Evolutionary conservation across 352 stramenopile genomes (phyloP), one percentile per base, ranked within the genome.

Genomic region (Globisporangium nagaii): DNA sequence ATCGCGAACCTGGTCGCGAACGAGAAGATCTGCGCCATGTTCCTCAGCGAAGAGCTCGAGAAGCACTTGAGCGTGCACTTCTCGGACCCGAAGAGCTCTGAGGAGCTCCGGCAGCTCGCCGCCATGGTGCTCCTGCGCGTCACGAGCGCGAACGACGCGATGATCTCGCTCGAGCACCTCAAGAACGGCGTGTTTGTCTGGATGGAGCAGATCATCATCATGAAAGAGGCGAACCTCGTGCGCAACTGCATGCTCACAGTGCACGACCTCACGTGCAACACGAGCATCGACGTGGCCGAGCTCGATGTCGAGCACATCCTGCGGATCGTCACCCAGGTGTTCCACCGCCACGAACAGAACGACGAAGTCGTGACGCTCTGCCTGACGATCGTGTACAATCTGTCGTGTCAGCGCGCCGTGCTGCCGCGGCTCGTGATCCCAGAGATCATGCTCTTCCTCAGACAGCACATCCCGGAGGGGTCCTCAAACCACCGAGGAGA

Each of bases 191-290:
- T 86, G 41, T 78, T 90, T 10, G 63, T 84, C 4, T 90, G 79
- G 79, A 88, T 88, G 79, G 76, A 90, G 52, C 74, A 90, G 59
- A 90, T 90, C 53, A 86, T 88, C 40, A 59, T 69, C 39, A 90
- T 90, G 74, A 78, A 86, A 31, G 73, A 90, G 25, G 64, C 75
- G 22, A 63, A 70, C 5, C 74, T 90, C n/a, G 79, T 92, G 20
- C 75, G 76, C 32, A 92, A 88, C 54, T 89, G 79, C 45, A 75
- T 92, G 63, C 66, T 92, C 34, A 86, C 81, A 7, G 78, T 90
- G 24, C 75, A 88, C 41, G 75, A 89, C 19, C 60, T 89, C 42
- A 88, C 79, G 27, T 78, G 79, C 47, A 85, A 70, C 45, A 62
- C 70, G 31, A 77, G 68, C 1, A 61, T 86, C 41, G 69, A 86